Evolutionary conservation across 176 grass and related monocot species (phyloP), one percentile per base, ranked within the genome.

Genomic region (Phragmites australis): DNA sequence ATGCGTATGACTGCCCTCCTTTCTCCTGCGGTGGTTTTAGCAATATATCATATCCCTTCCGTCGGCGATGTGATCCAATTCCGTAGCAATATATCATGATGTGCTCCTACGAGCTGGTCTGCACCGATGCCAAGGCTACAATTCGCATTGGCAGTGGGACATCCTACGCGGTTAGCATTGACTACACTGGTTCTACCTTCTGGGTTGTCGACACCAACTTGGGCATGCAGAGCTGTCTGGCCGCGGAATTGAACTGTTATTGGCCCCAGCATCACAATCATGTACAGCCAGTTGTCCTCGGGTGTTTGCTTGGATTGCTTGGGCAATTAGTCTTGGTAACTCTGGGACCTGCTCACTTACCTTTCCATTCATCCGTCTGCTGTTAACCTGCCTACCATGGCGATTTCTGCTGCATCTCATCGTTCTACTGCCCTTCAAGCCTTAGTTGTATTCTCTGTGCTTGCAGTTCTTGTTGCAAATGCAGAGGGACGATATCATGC

Each of bases 1-100:
- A 57, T 60, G 19, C 17, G 21, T 31, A 46, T 70, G 23, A 19
- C 1, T 74, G 78, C 39, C 65, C 64, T 77, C 27, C 50, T 37
- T 91, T 83, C 77, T 85, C 59, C 1, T 92, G 86, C 16, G 86
- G 78, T 0, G 15, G 23, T 75, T 60, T 86, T 17, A 13, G 23
- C 4, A 0, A 63, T 23, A 21, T 91, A 17, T 11, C 6, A 0
- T 41, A 3, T 21, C 85, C 89, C 27, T 91, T 84, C 26, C 69
- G 53, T 39, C 68, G 54, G 30, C 19, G 10, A 58, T 53, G 13
- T 1, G 78, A 90, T 77, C 48, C 70, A 23, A n/a, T n/a, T n/a
- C n/a, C n/a, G n/a, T n/a, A n/a, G n/a, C n/a, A n/a, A n/a, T n/a
- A n/a, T n/a, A n/a, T n/a, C n/a, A n/a, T n/a, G n/a, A n/a, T n/a